Percentiles rank a stretch among this genome's conserved stretches.
phyloP scores from a whole-genome alignment of 2,329 filamentous ascomycete genomes.

The Penicillium hordei region DNA sequence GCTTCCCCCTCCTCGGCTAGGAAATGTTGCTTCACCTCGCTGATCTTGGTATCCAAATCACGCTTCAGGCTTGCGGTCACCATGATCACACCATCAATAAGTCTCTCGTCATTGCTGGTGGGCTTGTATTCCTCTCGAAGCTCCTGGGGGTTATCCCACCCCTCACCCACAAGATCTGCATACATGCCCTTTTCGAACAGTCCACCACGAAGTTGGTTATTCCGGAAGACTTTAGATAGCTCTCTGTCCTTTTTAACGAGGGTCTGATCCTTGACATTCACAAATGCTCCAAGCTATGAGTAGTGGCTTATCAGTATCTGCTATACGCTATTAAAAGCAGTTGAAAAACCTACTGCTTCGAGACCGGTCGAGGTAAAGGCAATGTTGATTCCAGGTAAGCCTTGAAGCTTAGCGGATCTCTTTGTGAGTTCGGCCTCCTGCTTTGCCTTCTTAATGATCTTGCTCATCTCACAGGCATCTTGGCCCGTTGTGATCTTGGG shows the following conservation, averaged over 20 bases:
- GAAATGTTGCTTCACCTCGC: slow-evolving; percentile 5
- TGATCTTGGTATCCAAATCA: background rate
- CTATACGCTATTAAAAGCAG: background rate
- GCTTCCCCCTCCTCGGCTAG: background rate
- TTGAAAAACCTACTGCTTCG: slow-evolving; percentile 4
- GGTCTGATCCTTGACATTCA: background rate
- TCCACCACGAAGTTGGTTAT: slow-evolving; percentile 1
- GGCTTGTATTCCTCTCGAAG: slow-evolving; percentile 4
- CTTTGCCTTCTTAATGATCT: slow-evolving; percentile 3
- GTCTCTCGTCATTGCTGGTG: background rate
- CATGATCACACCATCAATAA: slow-evolving; percentile 7
- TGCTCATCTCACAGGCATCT: slow-evolving; percentile 3
- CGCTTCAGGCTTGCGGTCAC: slow-evolving; percentile 2
- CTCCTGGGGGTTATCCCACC: slow-evolving; percentile 14
- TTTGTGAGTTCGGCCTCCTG: background rate
- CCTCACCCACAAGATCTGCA: slow-evolving; percentile 13
- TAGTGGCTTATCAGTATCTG: background rate
- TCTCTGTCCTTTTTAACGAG: slow-evolving; percentile 1
- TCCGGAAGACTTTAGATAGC: background rate
- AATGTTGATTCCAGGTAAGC: slow-evolving; percentile 10
- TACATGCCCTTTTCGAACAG: slow-evolving; percentile 17
- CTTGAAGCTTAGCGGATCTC: background rate
- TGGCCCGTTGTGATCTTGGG: slow-evolving; percentile 15
- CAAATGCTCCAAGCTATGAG: slow-evolving; percentile 4
- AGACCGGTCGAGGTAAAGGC: slow-evolving; percentile 10